phyloP scores from a whole-genome alignment of 371 early-diverging fungal genomes.

The Gilbertella persicaria region DNA sequence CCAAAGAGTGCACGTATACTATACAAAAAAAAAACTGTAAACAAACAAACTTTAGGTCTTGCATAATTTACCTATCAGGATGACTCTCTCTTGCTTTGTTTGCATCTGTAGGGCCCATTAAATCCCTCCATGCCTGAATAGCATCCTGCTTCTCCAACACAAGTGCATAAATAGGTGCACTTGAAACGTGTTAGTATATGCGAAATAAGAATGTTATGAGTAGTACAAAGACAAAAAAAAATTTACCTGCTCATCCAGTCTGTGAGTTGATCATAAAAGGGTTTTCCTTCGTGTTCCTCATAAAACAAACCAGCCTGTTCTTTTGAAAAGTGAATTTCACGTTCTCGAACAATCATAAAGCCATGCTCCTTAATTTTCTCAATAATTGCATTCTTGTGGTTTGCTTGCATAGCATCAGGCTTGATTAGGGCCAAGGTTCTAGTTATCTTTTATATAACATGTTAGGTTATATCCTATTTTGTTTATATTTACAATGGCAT shows the following conservation, averaged over 20 bases:
- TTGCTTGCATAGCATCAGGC: slow-evolving; percentile 35
- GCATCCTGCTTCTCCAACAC: slow-evolving; percentile 68
- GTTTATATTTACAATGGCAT: no score
- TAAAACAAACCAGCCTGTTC: slow-evolving; percentile 68
- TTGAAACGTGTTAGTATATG: slow-evolving; percentile 16
- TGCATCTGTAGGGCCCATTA: slow-evolving; percentile 81
- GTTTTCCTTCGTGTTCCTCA: slow-evolving; percentile 66
- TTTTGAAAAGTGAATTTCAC: slow-evolving; percentile 52
- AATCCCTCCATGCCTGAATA: slow-evolving; percentile 66
- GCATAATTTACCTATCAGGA: slow-evolving; percentile 46
- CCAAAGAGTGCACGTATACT: slow-evolving; percentile 70
- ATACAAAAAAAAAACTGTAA: slow-evolving; percentile 5
- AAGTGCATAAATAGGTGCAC: slow-evolving; percentile 67
- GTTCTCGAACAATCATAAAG: slow-evolving; percentile 61
- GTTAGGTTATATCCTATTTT: no score
- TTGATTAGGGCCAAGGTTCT: slow-evolving; percentile 39
- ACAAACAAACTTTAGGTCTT: background rate
- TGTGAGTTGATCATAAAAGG: slow-evolving; percentile 69
- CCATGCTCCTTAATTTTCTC: slow-evolving; percentile 54
- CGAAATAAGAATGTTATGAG: slow-evolving; percentile 2
- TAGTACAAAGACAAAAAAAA: slow-evolving; percentile 7
- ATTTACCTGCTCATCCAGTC: slow-evolving; percentile 73
- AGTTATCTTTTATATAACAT: background rate
- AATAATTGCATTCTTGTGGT: slow-evolving; percentile 60
- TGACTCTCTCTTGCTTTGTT: slow-evolving; percentile 60